Percentiles rank a stretch among this genome's conserved stretches.
Evolutionary conservation across 2,329 filamentous ascomycete genomes (phyloP).

Genomic region (Lizonia empirigonia): DNA sequence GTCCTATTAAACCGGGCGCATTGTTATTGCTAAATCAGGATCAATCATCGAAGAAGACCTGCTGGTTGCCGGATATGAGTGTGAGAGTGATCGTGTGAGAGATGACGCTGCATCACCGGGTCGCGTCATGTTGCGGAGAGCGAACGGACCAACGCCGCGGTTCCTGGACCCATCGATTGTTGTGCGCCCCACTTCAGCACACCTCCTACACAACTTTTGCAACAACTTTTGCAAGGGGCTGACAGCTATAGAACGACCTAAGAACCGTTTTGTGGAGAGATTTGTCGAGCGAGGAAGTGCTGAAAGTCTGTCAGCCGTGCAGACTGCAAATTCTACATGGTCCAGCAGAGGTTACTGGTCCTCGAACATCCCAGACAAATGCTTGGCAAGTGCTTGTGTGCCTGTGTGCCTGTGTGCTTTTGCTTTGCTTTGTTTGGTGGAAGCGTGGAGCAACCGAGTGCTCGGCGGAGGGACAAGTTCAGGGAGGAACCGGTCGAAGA

Average conservation of each 20-base stretch:
- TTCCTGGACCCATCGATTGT: conserved; percentile 1
- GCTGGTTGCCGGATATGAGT: background rate
- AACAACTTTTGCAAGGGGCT: too few relatives aligned
- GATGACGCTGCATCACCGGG: background rate
- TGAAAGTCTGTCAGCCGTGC: too few relatives aligned
- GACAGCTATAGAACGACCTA: too few relatives aligned
- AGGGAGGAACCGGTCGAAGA: background rate
- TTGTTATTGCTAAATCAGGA: conserved; percentile 2
- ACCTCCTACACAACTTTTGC: background rate
- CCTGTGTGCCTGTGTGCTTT: conserved; percentile 16
- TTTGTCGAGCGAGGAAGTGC: too few relatives aligned
- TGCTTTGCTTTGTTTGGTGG: conserved; percentile 6
- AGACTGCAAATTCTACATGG: too few relatives aligned
- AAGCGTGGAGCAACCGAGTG: conserved; percentile 1
- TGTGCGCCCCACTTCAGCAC: conserved; percentile 1
- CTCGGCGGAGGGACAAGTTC: background rate
- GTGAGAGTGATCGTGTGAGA: conserved; percentile 6
- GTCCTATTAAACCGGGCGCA: conserved; percentile 4
- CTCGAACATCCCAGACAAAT: too few relatives aligned
- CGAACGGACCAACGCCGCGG: conserved; percentile 8
- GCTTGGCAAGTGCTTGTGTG: too few relatives aligned
- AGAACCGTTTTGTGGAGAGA: too few relatives aligned
- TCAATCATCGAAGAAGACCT: conserved; percentile 11
- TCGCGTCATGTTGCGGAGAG: conserved; percentile 13
- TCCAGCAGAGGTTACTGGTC: too few relatives aligned